phyloP scores from a whole-genome alignment of 805 yeast genomes.

The Sugiyamaella floridensis region DNA sequence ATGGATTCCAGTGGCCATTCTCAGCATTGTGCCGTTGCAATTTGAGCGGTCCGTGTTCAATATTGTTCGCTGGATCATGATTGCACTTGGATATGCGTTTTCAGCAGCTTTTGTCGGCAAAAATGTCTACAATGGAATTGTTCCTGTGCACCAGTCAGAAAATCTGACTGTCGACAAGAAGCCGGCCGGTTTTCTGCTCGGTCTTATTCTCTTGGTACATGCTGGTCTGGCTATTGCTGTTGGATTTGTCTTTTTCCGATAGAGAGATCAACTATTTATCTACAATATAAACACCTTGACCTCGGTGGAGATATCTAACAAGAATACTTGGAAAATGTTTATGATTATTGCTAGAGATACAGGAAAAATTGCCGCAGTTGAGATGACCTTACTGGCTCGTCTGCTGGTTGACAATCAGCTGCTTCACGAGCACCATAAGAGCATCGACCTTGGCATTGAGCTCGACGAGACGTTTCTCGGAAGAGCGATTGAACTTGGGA shows the following conservation, averaged over 20 bases:
- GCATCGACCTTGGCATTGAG: conserved; percentile 15
- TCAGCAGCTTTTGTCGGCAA: conserved; percentile 50
- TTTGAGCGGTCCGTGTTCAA: conserved; percentile 35
- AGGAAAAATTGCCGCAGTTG: too few relatives aligned
- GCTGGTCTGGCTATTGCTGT: conserved; percentile 55
- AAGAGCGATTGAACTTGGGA: conserved; percentile 45
- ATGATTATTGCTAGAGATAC: neutral
- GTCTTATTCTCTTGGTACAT: conserved; percentile 44
- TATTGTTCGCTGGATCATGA: conserved; percentile 56
- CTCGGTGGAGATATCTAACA: too few relatives aligned
- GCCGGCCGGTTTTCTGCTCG: conserved; percentile 31
- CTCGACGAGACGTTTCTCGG: conserved; percentile 10
- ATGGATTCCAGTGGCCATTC: conserved; percentile 78
- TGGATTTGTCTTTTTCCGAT: conserved; percentile 51
- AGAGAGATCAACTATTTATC: neutral
- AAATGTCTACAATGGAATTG: conserved; percentile 37
- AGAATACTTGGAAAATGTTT: conserved; percentile 3
- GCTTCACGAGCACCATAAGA: conserved; percentile 15
- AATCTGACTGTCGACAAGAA: conserved; percentile 34
- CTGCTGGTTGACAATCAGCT: conserved; percentile 5
- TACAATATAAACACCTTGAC: neutral
- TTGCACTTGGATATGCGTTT: conserved; percentile 50
- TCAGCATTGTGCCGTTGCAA: conserved; percentile 49
- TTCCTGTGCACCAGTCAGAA: conserved; percentile 18
- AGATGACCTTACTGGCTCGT: neutral